Percentiles rank a stretch among this genome's conserved stretches.
Conservation (phyloP, 768 basidiomycete species). For the Suillus plorans region DNA sequence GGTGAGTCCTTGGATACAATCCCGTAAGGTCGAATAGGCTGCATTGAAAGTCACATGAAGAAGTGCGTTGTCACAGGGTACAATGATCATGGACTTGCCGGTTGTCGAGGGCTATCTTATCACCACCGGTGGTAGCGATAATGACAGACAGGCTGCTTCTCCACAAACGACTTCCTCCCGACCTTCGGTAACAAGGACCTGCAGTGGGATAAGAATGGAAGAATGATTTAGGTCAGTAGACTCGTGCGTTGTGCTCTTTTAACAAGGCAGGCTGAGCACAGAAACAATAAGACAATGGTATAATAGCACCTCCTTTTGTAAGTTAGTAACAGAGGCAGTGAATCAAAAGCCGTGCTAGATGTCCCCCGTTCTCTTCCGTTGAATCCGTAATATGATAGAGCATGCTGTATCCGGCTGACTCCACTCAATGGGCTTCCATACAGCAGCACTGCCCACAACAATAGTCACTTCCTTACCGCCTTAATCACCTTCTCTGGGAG, state of each 20-base stretch:
- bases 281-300: too few relatives aligned
- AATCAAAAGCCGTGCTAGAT: too few relatives aligned
- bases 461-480: too few relatives aligned
- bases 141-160: neutral
- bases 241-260: neutral
- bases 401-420: too few relatives aligned
- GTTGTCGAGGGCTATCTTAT: neutral
- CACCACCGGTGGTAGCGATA: neutral
- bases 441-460: too few relatives aligned
- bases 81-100: neutral
- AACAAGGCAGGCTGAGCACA: too few relatives aligned
- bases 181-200: neutral
- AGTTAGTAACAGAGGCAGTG: too few relatives aligned
- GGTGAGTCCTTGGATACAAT: neutral
- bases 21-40: conserved; percentile 4
- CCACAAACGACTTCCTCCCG: neutral
- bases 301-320: too few relatives aligned
- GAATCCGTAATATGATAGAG: too few relatives aligned
- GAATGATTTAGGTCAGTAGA: neutral
- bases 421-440: too few relatives aligned
- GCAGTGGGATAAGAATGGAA: neutral
- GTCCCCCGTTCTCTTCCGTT: too few relatives aligned
- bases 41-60: neutral
- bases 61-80: neutral
- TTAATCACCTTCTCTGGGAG: too few relatives aligned